Evolutionary conservation across 106 monocot species (phyloP), one percentile per base, ranked within the genome.

Genomic region (Phalaenopsis equestris): DNA sequence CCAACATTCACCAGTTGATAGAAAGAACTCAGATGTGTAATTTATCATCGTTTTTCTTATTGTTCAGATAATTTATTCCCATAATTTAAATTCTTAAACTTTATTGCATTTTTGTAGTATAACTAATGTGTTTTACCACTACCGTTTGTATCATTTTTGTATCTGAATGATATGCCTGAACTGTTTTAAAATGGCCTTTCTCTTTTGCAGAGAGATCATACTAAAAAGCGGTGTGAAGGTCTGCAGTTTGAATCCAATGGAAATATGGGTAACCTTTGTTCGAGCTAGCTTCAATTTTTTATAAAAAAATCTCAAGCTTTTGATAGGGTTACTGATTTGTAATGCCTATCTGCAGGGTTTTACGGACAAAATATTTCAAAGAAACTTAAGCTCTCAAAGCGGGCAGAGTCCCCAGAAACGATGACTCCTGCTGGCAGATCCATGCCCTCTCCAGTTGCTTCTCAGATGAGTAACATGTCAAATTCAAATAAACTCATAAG

Each of bases 401-500:
- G 88, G 38, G 55, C 86, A 64, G 95, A 95, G 80, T 85, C 85
- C 16, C 82, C 83, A 55, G 93, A 96, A 72, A 83, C 73, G 48
- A 47, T 85, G 75, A 72, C 79, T 18, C 84, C 87, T 77, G 73
- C 78, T 21, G 72, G 48, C 80, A 91, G 89, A 6, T 86, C 91
- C 17, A 80, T 91, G 80, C 73, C 83, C 81, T 99, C 95, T 82
- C 91, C 95, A 8, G 95, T 84, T 78, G 93, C 99, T 86, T 99
- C 95, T 67, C 99, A 99, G 73, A 93, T 88, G 86, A 96, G 91
- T 85, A 93, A 89, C 79, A 97, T 97, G 97, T 81, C 95, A 15
- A 93, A 89, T 79, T 82, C 95, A 81, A 91, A 88, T 74, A 95
- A 90, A 82, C 78, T 94, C 12, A 92, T 95, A 67, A 99, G 93